Evolutionary conservation across 495 filamentous ascomycete species (phyloP).

Genomic region (Aspergillus saccharolyticus): DNA sequence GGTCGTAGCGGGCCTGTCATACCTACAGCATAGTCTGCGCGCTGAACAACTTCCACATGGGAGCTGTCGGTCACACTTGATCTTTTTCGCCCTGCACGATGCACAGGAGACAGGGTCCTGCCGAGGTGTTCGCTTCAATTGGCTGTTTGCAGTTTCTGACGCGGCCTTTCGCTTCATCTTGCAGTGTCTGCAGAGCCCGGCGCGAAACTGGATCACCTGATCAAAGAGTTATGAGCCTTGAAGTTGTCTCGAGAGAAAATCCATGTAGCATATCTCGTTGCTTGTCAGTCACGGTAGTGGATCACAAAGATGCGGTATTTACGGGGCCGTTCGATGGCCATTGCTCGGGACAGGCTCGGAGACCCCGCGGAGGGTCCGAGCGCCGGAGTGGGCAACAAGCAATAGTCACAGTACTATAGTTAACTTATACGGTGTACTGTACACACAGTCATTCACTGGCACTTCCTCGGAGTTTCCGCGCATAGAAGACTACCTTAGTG

Average conservation of each 20-base stretch:
- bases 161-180: slow-evolving; percentile 28
- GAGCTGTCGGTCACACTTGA: slow-evolving; percentile 39
- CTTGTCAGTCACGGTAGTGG: neutral
- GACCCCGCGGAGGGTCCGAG: slow-evolving; percentile 26
- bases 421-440: too few species aligned
- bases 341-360: too few species aligned
- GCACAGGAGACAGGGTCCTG: slow-evolving; percentile 50
- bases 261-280: too few species aligned
- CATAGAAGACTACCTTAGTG: neutral
- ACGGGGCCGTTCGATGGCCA: too few species aligned
- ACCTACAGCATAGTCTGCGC: slow-evolving; percentile 35
- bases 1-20: neutral
- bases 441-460: neutral
- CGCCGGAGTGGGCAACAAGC: neutral
- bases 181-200: neutral
- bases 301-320: too few species aligned
- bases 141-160: neutral
- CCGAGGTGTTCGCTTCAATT: slow-evolving; percentile 24
- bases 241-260: too few species aligned
- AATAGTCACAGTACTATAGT: too few species aligned
- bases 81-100: slow-evolving; percentile 39
- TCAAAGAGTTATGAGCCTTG: too few species aligned
- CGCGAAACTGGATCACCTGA: slow-evolving; percentile 2
- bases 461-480: neutral
- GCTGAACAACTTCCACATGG: slow-evolving; percentile 44